A percentile compares a stretch with the other conserved stretches of the same genome.
phyloP scores from a whole-genome alignment of 768 basidiomycete genomes.

The Neoboletus subvelutipes region DNA sequence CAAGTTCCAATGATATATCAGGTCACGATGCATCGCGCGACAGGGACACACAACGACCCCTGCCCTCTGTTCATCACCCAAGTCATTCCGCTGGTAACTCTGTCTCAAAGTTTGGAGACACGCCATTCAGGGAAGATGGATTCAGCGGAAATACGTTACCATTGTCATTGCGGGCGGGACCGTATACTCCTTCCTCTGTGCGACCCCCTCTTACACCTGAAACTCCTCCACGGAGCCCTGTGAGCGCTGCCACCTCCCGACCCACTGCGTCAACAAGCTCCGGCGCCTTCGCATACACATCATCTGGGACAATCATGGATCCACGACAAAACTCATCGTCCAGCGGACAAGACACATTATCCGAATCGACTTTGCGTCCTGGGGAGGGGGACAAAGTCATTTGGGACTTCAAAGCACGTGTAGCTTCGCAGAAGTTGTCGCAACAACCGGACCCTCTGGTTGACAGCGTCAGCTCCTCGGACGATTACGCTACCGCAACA shows the following conservation, averaged over 20 bases:
- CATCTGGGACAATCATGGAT: constrained; percentile 29
- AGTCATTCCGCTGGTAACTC: constrained; percentile 28
- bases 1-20: constrained; percentile 16
- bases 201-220: constrained; percentile 41
- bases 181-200: constrained; percentile 19
- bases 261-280: constrained; percentile 36
- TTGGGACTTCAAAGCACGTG: constrained; percentile 27
- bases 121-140: constrained; percentile 31
- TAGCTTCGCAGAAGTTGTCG: constrained; percentile 16
- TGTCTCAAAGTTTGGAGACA: constrained; percentile 33
- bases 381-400: constrained; percentile 32
- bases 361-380: constrained; percentile 34
- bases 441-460: constrained; percentile 18
- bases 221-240: constrained; percentile 63
- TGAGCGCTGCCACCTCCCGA: constrained; percentile 49
- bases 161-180: constrained; percentile 28
- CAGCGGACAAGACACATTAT: constrained; percentile 33
- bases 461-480: constrained; percentile 25
- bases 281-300: constrained; percentile 23
- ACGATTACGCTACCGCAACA: constrained; percentile 32
- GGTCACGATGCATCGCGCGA: constrained; percentile 27
- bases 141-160: constrained; percentile 26
- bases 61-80: constrained; percentile 25
- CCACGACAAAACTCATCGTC: constrained; percentile 27
- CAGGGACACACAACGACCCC: constrained; percentile 29